A percentile compares a stretch with the other conserved stretches of the same genome.
phyloP scores from a whole-genome alignment of 371 early-diverging fungal species.

The Mortierella sp. region DNA sequence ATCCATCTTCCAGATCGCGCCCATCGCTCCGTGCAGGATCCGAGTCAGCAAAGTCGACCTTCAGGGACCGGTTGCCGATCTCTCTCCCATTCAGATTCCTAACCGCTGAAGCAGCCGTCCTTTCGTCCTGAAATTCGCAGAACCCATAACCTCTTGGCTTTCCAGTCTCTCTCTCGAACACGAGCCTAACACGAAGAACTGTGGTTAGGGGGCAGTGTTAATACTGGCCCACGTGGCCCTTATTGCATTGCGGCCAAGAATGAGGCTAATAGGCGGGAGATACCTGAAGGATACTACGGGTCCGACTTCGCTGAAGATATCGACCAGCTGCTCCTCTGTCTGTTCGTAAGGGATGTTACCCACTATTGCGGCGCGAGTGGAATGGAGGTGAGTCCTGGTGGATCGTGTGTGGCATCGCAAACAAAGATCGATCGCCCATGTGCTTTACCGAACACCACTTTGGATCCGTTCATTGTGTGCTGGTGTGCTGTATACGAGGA shows the following conservation, averaged over 20 bases:
- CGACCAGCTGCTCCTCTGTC: constrained; percentile 88
- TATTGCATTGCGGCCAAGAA: too few species aligned
- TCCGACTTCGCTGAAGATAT: constrained; percentile 91
- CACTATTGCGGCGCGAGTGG: constrained; percentile 55
- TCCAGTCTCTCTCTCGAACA: constrained; percentile 89
- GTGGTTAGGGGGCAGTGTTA: too few species aligned
- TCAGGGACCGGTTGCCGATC: constrained; percentile 80
- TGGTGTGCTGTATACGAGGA: too few species aligned
- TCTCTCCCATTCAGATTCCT: constrained; percentile 78
- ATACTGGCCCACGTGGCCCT: too few species aligned
- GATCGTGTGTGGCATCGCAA: too few species aligned
- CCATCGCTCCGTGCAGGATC: constrained; percentile 55
- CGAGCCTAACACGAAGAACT: constrained; percentile 60
- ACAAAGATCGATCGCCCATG: too few species aligned
- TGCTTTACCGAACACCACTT: constrained; percentile 65
- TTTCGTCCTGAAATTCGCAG: constrained; percentile 81
- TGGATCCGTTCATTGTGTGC: constrained; percentile 29
- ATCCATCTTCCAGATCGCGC: constrained; percentile 46
- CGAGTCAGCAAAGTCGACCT: constrained; percentile 89
- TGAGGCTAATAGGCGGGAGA: too few species aligned
- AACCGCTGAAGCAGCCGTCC: constrained; percentile 40
- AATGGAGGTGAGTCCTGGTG: too few species aligned
- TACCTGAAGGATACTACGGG: constrained; percentile 82
- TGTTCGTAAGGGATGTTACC: constrained; percentile 90
- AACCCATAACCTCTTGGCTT: constrained; percentile 92